These are phyloP conservation scores for Hawksworthiomyces lignivorus DNA, from an alignment of 2,329 filamentous ascomycete genomes.

Conservation along the genomic window DNA sequence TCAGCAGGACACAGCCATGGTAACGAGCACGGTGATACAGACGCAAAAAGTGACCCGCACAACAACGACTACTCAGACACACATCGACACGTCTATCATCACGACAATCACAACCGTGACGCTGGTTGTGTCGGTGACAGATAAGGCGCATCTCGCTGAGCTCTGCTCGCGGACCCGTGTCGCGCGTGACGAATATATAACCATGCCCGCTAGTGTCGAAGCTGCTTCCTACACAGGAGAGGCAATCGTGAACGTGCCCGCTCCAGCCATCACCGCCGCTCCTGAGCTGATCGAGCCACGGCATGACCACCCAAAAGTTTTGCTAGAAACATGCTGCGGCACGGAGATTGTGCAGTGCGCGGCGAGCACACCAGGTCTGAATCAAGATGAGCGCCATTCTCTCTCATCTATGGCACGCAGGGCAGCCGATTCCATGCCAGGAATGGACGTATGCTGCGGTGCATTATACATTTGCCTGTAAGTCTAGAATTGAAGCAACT, in stretches of 20 bases:
- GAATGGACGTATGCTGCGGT: constrained; percentile 3
- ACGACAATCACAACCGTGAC: constrained; percentile 11
- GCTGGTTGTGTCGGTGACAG: constrained; percentile 6
- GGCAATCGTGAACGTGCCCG: too few species aligned
- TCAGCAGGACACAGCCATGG: neutral
- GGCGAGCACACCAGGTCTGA: constrained; percentile 1
- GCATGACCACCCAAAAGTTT: too few species aligned
- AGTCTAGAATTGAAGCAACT: neutral
- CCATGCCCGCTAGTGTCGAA: too few species aligned
- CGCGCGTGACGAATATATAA: too few species aligned
- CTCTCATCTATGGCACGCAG: constrained; percentile 1
- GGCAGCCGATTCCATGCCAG: neutral
- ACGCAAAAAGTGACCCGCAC: constrained; percentile 6
- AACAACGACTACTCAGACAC: constrained; percentile 5
- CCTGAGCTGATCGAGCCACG: too few species aligned
- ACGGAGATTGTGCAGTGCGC: neutral
- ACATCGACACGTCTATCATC: constrained; percentile 9
- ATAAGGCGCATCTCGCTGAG: neutral
- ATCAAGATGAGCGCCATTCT: neutral
- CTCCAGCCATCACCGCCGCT: neutral
- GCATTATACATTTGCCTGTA: constrained; percentile 3
- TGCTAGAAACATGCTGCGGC: neutral
- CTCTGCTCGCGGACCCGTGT: constrained; percentile 1
- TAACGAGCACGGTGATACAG: constrained; percentile 3
- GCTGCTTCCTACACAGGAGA: too few species aligned